These are phyloP conservation scores for Rhodotorula graminis DNA, from an alignment of 768 basidiomycete genomes.

Conservation along the genomic window DNA sequence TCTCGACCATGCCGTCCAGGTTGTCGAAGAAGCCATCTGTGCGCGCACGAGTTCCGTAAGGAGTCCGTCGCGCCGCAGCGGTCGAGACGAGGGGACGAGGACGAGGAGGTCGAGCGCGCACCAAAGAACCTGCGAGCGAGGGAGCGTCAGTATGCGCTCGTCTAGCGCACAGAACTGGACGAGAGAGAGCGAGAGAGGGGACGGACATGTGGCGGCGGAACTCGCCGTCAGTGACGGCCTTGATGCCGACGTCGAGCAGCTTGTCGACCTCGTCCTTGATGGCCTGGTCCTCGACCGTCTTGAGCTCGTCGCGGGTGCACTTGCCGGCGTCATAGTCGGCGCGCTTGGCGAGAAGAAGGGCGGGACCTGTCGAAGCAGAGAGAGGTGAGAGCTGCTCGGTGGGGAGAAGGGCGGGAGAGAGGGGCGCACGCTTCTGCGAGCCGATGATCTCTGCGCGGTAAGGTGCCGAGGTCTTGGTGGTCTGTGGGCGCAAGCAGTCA, in stretches of 20 bases:
- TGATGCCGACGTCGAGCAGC: constrained; percentile 24
- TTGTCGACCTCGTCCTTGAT: constrained; percentile 35
- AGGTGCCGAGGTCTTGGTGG: constrained; percentile 12
- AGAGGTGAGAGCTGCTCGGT: neutral
- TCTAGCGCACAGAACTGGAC: too few species aligned
- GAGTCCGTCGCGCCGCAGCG: too few species aligned
- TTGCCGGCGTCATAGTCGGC: constrained; percentile 32
- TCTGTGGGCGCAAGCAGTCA: neutral
- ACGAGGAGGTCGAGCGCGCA: neutral
- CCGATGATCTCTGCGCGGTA: constrained; percentile 44
- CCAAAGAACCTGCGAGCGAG: neutral
- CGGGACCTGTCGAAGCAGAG: constrained; percentile 21
- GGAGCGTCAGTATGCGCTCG: neutral
- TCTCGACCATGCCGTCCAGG: constrained; percentile 57
- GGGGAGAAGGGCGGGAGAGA: neutral
- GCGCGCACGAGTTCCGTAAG: neutral
- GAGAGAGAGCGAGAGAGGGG: neutral
- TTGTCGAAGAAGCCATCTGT: constrained; percentile 62
- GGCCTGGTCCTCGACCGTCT: constrained; percentile 38
- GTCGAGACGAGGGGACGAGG: neutral
- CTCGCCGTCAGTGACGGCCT: constrained; percentile 42
- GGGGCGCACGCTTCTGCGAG: constrained; percentile 37
- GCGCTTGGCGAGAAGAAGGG: constrained; percentile 37
- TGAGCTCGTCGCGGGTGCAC: constrained; percentile 35
- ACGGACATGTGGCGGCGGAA: constrained; percentile 35